Evolutionary conservation across 768 basidiomycete genomes (phyloP).

Genomic region (Megacollybia marginata): DNA sequence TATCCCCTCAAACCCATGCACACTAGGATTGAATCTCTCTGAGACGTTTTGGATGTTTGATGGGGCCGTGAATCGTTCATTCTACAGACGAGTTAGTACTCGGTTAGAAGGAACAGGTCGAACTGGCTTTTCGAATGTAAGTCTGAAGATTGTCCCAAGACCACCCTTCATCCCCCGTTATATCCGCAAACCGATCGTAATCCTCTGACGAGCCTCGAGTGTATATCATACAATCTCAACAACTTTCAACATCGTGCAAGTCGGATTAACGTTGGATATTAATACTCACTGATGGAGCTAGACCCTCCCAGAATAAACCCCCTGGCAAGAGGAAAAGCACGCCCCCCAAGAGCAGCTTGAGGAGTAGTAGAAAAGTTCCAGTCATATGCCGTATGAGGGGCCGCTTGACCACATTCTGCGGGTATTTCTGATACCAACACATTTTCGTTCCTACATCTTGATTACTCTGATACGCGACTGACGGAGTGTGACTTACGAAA

Average conservation of each 20-base stretch:
- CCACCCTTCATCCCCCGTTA: conserved; percentile 21
- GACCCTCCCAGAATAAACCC: conserved; percentile 25
- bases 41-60: conserved; percentile 19
- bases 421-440: too few relatives aligned
- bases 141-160: conserved; percentile 18
- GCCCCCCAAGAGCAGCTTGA: conserved; percentile 14
- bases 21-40: conserved; percentile 18
- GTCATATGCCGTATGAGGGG: conserved; percentile 4
- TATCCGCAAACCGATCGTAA: conserved; percentile 14
- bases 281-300: conserved; percentile 21
- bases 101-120: background rate
- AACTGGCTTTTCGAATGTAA: conserved; percentile 16
- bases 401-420: too few relatives aligned
- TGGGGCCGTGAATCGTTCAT: conserved; percentile 18
- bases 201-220: conserved; percentile 20
- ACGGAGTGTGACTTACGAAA: too few relatives aligned
- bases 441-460: too few relatives aligned
- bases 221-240: conserved; percentile 16
- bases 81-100: conserved; percentile 10
- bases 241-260: background rate
- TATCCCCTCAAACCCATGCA: too few relatives aligned
- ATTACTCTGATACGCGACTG: too few relatives aligned
- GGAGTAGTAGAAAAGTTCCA: conserved; percentile 18
- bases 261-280: background rate
- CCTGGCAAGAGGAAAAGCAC: conserved; percentile 14